Evolutionary conservation across 1,284 basidiomycete genomes (phyloP), one percentile per base, ranked within the genome.

Genomic region (Cutaneotrichosporon sp.): DNA sequence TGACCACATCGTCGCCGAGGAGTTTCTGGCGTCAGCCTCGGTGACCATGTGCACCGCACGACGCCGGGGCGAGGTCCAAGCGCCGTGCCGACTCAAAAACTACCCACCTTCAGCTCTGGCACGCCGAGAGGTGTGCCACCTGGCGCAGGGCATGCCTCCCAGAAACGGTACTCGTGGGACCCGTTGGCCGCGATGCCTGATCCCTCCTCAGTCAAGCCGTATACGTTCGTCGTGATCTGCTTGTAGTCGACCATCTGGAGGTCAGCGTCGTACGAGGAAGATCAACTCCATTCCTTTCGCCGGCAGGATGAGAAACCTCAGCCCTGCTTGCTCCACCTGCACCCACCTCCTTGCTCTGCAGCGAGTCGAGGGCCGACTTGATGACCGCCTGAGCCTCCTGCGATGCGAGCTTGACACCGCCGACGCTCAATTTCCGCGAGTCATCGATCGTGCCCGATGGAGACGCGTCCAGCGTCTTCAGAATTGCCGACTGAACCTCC

Each of bases 111-210:
- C 12, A 94, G 76, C 49, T 87, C 81, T 42, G 79, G 81, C 1
- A 82, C 79, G 10, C 81, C 79, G 22, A 92, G 31, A 4, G 88
- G 84, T 26, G 76, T 64, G 2, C 85, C 77, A 2, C 87, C 89
- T 60, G 84, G 85, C 6, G 65, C 61, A 3, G 88, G 87, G 4
- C 93, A 77, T n/a, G 82, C 89, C 44, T 79, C 77, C 91, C 91
- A 97, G 22, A 96, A 88, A 53, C 88, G 83, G 51, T 85, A 90
- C 79, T 97, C 92, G 75, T 94, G 90, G n/a, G 91, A 96, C 24
- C 92, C 92, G 45, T 85, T 77, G 39, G 81, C 75, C 14, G 83
- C 82, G 59, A 94, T 87, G 63, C 86, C 82, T n/a, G 77, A 70
- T 22, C 92, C 92, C 77, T 97, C 92, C 3, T 81, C 75, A 14